Percentiles rank a stretch among this genome's conserved stretches.
phyloP scores from a whole-genome alignment of 768 basidiomycete genomes.

The Suillus americanus region DNA sequence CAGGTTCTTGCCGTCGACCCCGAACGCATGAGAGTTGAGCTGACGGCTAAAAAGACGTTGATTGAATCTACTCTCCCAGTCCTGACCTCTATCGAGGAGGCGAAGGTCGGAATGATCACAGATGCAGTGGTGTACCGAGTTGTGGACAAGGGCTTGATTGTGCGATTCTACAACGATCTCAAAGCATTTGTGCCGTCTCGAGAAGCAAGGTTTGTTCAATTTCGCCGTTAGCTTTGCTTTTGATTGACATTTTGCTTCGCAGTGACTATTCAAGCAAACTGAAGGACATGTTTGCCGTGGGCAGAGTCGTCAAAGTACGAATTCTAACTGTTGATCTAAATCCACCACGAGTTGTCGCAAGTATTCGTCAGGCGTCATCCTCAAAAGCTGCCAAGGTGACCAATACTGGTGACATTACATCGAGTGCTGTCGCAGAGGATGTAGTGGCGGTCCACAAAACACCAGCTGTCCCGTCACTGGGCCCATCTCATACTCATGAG shows the following conservation, averaged over 20 bases:
- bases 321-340: slow-evolving; percentile 64
- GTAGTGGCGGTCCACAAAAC: slow-evolving; percentile 82
- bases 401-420: slow-evolving; percentile 73
- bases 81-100: slow-evolving; percentile 63
- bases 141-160: slow-evolving; percentile 74
- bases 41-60: slow-evolving; percentile 92
- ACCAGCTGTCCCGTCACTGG: slow-evolving; percentile 71
- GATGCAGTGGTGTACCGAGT: slow-evolving; percentile 85
- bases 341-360: slow-evolving; percentile 70
- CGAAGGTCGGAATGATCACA: slow-evolving; percentile 65
- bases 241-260: background rate
- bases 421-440: slow-evolving; percentile 74
- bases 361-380: slow-evolving; percentile 76
- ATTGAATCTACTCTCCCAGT: slow-evolving; percentile 78
- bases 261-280: slow-evolving; percentile 65
- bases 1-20: slow-evolving; percentile 76
- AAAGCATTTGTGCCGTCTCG: slow-evolving; percentile 77
- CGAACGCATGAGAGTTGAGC: slow-evolving; percentile 72
- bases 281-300: slow-evolving; percentile 66
- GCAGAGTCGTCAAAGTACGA: slow-evolving; percentile 83
- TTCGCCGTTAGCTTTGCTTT: slow-evolving; percentile 1
- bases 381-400: slow-evolving; percentile 43
- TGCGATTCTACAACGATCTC: slow-evolving; percentile 90
- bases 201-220: slow-evolving; percentile 70
- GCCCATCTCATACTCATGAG: slow-evolving; percentile 34